phyloP scores from a whole-genome alignment of 345 rosid genomes.

The Salix caprea region DNA sequence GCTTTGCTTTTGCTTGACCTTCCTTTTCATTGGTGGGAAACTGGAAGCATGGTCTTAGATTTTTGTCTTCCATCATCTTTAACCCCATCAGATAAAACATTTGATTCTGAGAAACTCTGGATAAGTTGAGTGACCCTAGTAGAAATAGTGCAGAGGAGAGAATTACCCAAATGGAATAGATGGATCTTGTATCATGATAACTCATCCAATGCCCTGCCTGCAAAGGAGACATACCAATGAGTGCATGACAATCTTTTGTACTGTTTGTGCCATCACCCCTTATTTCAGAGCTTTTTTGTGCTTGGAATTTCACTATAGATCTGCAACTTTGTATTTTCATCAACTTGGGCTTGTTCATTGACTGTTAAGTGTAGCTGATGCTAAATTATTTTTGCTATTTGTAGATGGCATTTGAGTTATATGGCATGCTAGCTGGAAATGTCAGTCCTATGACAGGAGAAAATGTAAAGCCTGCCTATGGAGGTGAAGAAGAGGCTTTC shows the following conservation, averaged over 20 bases:
- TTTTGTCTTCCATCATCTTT: background rate
- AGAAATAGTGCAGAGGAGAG: background rate
- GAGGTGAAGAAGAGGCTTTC: constrained; percentile 97
- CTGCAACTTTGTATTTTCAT: background rate
- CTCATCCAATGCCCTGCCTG: background rate
- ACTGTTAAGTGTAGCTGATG: background rate
- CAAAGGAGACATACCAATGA: background rate
- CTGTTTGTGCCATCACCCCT: background rate
- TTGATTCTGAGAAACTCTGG: background rate
- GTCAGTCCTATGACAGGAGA: constrained; percentile 98
- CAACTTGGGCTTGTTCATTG: background rate
- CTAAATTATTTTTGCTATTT: constrained; percentile 4
- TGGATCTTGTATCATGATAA: background rate
- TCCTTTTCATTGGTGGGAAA: background rate
- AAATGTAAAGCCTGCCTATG: constrained; percentile 95
- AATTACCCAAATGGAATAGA: background rate
- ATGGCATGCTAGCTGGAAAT: constrained; percentile 97
- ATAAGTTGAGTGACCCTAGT: background rate
- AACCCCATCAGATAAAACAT: background rate
- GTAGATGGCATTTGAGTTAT: constrained; percentile 98
- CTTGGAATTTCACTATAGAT: background rate
- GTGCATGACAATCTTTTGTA: background rate
- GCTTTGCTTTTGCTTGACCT: background rate
- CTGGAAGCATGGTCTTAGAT: background rate
- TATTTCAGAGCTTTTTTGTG: background rate